Evolutionary conservation across 1,139 yeast species (phyloP).

Genomic region (Ogataea hybrid): DNA sequence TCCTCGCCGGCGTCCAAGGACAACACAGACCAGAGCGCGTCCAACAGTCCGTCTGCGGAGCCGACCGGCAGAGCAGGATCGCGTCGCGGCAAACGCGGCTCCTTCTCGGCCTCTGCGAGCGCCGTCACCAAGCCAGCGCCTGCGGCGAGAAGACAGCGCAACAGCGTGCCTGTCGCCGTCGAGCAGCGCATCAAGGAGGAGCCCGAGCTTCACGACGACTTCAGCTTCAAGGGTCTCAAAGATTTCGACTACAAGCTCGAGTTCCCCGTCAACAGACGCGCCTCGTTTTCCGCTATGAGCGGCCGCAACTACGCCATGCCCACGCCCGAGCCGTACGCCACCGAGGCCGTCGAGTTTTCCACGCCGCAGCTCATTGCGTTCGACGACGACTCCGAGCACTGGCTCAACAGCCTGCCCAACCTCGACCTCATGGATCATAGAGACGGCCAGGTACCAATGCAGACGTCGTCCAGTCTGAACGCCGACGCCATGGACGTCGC

Average conservation of each 20-base stretch:
- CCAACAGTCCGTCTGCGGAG: constrained; percentile 12
- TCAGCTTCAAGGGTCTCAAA: constrained; percentile 9
- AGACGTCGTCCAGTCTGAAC: constrained; percentile 1
- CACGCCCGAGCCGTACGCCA: constrained; percentile 45
- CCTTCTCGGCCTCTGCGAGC: constrained; percentile 6
- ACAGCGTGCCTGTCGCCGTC: constrained; percentile 10
- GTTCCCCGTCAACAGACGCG: constrained; percentile 43
- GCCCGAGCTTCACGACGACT: constrained; percentile 13
- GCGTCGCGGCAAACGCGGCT: constrained; percentile 13
- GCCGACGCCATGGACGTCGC: constrained; percentile 5
- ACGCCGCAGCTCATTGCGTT: constrained; percentile 62
- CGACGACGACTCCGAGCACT: constrained; percentile 35
- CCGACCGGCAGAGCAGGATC: constrained; percentile 4
- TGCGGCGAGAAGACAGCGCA: constrained; percentile 8
- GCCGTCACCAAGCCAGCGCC: constrained; percentile 16
- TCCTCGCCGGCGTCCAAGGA: constrained; percentile 15
- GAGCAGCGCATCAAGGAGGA: constrained; percentile 15
- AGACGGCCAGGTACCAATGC: constrained; percentile 2
- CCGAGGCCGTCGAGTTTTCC: constrained; percentile 60
- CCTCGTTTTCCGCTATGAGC: constrained; percentile 76
- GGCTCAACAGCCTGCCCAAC: constrained; percentile 31
- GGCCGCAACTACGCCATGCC: constrained; percentile 67
- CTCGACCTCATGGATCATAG: constrained; percentile 21
- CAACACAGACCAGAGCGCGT: constrained; percentile 15
- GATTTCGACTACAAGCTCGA: constrained; percentile 20